A percentile compares a stretch with the other conserved stretches of the same genome.
These are phyloP conservation scores for Adansonia rubrostipa DNA, from an alignment of 441 rosid species.

Conservation along the genomic window DNA sequence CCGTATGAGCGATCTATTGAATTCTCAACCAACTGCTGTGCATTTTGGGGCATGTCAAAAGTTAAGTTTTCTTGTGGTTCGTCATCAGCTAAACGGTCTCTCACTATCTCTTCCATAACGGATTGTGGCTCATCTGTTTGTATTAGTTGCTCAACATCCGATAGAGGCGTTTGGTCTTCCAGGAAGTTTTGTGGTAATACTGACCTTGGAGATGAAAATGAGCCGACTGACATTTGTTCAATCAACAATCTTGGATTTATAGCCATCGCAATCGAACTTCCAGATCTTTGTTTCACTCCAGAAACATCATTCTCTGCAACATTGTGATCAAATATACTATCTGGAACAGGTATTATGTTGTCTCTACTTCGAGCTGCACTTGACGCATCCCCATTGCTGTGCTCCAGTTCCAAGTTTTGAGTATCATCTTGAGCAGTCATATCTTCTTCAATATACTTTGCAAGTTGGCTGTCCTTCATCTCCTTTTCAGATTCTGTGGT, in stretches of 20 bases:
- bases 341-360: constrained; percentile 21
- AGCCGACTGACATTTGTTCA: constrained; percentile 37
- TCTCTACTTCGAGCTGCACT: constrained; percentile 18
- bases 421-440: background rate
- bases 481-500: background rate
- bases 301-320: constrained; percentile 36
- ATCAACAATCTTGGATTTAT: constrained; percentile 28
- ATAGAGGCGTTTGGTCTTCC: constrained; percentile 24
- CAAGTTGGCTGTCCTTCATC: constrained; percentile 15
- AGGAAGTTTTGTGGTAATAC: constrained; percentile 41
- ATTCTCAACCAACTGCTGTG: constrained; percentile 24
- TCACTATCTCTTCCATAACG: constrained; percentile 23
- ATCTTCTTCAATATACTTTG: constrained; percentile 21
- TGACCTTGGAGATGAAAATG: constrained; percentile 54
- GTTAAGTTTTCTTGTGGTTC: constrained; percentile 11
- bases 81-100: constrained; percentile 24
- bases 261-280: constrained; percentile 31
- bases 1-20: constrained; percentile 25
- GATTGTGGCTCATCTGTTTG: constrained; percentile 30
- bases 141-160: constrained; percentile 35
- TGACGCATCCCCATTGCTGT: constrained; percentile 1
- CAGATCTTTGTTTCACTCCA: constrained; percentile 26
- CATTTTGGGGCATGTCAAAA: constrained; percentile 19
- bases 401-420: constrained; percentile 9
- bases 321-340: constrained; percentile 26